Conservation (phyloP, 208 protist genomes). For the Wallacemonas sp. region DNA sequence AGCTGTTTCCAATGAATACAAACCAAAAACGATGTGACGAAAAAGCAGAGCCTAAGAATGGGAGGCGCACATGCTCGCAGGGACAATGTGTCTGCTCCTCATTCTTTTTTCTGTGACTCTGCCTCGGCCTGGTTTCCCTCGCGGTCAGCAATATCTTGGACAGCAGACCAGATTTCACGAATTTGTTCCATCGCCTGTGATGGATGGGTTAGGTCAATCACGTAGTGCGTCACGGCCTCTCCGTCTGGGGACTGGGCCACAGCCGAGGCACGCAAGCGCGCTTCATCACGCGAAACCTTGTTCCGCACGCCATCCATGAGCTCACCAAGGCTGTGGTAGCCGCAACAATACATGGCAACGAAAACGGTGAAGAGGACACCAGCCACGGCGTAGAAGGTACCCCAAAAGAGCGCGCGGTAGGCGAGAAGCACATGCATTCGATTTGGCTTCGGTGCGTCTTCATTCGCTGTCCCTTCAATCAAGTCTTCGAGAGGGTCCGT, state of each 20-base stretch:
- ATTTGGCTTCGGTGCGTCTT: constrained; percentile 1
- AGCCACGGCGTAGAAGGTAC: constrained; percentile 61
- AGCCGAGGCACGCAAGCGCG: constrained; percentile 20
- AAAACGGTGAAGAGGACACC: constrained; percentile 39
- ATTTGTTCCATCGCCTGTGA: constrained; percentile 45
- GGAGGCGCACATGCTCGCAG: too few species aligned
- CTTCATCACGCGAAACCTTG: constrained; percentile 41
- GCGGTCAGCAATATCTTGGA: constrained; percentile 51
- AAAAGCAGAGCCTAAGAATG: too few species aligned
- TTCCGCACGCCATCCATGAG: constrained; percentile 44
- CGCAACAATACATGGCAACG: constrained; percentile 58
- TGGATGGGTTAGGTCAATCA: constrained; percentile 67
- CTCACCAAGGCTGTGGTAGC: constrained; percentile 38
- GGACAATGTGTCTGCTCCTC: not conserved
- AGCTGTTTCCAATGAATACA: too few species aligned
- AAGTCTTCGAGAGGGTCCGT: constrained; percentile 48
- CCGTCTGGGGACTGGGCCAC: constrained; percentile 10
- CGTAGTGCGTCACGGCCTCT: constrained; percentile 49
- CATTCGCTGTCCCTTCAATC: constrained; percentile 25
- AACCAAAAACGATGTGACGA: too few species aligned
- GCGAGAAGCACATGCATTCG: constrained; percentile 58
- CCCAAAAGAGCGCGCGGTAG: constrained; percentile 70
- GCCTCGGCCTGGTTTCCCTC: too few species aligned
- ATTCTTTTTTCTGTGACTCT: constrained; percentile 15
- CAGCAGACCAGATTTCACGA: constrained; percentile 49